A percentile compares a stretch with the other conserved stretches of the same genome.
phyloP scores from a whole-genome alignment of 106 monocot species.

The Posidonia australis region DNA sequence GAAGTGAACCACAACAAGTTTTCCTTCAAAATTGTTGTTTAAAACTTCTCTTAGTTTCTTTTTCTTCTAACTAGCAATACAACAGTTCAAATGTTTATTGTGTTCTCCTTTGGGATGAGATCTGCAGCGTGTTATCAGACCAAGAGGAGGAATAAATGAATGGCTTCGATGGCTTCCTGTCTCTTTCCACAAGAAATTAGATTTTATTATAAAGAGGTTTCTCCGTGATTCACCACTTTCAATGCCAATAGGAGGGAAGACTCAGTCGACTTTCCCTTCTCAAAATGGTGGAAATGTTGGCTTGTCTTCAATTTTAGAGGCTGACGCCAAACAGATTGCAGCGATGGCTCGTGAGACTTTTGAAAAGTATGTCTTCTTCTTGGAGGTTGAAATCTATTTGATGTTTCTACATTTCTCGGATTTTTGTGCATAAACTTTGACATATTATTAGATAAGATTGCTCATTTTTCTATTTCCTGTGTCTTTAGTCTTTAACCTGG shows the following conservation, averaged over 20 bases:
- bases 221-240: conserved; percentile 42
- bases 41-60: neutral
- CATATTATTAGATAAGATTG: too few relatives aligned
- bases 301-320: conserved; percentile 74
- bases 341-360: conserved; percentile 66
- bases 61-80: neutral
- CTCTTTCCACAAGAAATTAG: conserved; percentile 55
- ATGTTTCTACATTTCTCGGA: neutral
- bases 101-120: conserved; percentile 6
- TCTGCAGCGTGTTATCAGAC: conserved; percentile 77
- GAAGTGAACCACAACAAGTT: too few relatives aligned
- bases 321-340: conserved; percentile 76
- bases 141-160: conserved; percentile 84
- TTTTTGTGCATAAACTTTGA: too few relatives aligned
- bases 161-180: conserved; percentile 87
- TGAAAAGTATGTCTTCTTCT: conserved; percentile 61
- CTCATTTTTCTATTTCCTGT: too few relatives aligned
- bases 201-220: conserved; percentile 40
- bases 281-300: conserved; percentile 52
- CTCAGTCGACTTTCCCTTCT: conserved; percentile 18
- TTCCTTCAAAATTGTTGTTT: too few relatives aligned
- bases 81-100: neutral
- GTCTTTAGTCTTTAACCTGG: too few relatives aligned
- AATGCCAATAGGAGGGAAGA: conserved; percentile 26
- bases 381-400: neutral